phyloP scores from a whole-genome alignment of 1,139 yeast species.

The Geotrichum siamense region DNA sequence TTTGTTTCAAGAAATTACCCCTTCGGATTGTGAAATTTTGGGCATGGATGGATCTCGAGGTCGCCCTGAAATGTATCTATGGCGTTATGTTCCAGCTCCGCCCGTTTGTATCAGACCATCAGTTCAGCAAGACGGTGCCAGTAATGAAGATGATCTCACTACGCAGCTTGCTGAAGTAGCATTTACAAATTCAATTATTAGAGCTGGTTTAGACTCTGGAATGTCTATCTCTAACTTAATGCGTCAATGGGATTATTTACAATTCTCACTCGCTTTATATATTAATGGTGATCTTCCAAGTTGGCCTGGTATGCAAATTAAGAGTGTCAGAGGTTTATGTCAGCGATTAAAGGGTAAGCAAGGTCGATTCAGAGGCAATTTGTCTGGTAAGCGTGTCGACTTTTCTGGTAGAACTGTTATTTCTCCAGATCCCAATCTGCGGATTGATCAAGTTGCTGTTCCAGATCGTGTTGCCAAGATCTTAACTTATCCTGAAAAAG shows the following conservation, averaged over 20 bases:
- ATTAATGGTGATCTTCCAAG: constrained; percentile 83
- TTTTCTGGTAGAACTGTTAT: constrained; percentile 97
- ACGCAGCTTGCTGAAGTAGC: constrained; percentile 94
- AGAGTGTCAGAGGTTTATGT: constrained; percentile 92
- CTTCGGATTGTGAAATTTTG: constrained; percentile 83
- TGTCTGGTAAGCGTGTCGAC: constrained; percentile 98
- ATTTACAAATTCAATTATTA: constrained; percentile 87
- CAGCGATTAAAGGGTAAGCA: constrained; percentile 97
- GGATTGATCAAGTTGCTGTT: constrained; percentile 95
- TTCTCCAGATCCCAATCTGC: constrained; percentile 95
- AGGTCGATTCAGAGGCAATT: constrained; percentile 96
- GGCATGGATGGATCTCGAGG: constrained; percentile 88
- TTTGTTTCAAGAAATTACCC: constrained; percentile 74
- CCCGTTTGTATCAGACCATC: constrained; percentile 99
- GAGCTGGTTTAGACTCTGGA: constrained; percentile 93
- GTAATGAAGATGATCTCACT: constrained; percentile 95
- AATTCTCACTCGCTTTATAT: constrained; percentile 92
- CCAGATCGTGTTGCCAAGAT: constrained; percentile 96
- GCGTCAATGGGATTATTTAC: constrained; percentile 99
- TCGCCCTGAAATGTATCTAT: constrained; percentile 91
- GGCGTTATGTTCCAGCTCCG: constrained; percentile 98
- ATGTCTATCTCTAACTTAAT: constrained; percentile 83
- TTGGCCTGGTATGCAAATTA: constrained; percentile 45
- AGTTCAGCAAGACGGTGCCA: constrained; percentile 88
- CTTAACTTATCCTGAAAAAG: constrained; percentile 90